phyloP scores from a whole-genome alignment of 1,139 yeast genomes.

The Lodderomyces parapsilosis region DNA sequence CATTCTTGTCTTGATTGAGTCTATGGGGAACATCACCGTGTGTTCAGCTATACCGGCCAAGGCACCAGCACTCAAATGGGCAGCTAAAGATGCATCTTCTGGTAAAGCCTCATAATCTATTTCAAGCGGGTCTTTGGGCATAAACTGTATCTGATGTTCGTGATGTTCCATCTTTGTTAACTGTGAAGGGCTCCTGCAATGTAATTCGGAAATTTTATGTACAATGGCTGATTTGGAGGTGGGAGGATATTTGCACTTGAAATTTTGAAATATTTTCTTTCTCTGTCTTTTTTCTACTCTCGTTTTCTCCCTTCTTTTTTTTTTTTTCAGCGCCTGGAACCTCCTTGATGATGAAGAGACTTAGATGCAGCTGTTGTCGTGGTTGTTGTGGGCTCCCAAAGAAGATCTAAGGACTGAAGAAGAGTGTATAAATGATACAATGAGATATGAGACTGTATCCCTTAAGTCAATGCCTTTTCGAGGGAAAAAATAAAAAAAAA shows the following conservation, averaged over 20 bases:
- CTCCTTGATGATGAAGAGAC: too few relatives aligned
- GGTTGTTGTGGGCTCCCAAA: too few relatives aligned
- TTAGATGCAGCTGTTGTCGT: too few relatives aligned
- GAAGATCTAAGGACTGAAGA: too few relatives aligned
- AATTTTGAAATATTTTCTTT: constrained; percentile 1
- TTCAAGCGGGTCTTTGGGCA: constrained; percentile 36
- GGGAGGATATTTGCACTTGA: not conserved
- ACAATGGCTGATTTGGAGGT: too few relatives aligned
- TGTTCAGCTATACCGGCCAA: constrained; percentile 99
- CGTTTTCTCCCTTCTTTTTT: not conserved
- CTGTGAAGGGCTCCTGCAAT: not conserved
- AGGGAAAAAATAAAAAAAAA: not conserved
- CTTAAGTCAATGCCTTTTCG: too few relatives aligned
- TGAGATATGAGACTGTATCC: too few relatives aligned
- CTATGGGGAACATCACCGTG: constrained; percentile 94
- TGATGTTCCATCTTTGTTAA: constrained; percentile 4
- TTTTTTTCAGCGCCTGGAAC: not conserved
- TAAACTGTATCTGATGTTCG: constrained; percentile 18
- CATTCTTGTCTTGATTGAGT: constrained; percentile 94
- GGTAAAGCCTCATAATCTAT: constrained; percentile 93
- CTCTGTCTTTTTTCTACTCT: not conserved
- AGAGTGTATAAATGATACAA: too few relatives aligned
- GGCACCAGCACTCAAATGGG: constrained; percentile 90
- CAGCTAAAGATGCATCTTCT: constrained; percentile 75
- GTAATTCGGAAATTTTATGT: too few relatives aligned